Evolutionary conservation across 768 basidiomycete genomes (phyloP).

Genomic region (Tubosaeta sp.): DNA sequence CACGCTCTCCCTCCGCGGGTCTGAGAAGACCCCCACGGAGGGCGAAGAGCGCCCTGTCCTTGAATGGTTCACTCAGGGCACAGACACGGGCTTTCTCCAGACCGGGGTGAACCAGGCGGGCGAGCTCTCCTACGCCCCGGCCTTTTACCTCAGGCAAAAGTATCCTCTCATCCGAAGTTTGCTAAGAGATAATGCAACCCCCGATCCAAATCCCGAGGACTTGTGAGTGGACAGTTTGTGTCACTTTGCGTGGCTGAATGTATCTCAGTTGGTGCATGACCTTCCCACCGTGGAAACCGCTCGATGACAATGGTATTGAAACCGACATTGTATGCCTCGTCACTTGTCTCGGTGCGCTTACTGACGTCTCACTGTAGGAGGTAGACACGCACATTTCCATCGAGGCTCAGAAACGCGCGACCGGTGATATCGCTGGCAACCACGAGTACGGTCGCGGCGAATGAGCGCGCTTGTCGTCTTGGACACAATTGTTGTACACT

Average conservation of each 20-base stretch:
- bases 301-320: conserved; percentile 8
- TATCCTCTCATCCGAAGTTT: conserved; percentile 5
- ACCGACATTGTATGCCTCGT: background rate
- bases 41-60: background rate
- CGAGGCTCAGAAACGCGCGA: background rate
- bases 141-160: conserved; percentile 10
- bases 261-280: conserved; percentile 10
- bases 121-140: conserved; percentile 3
- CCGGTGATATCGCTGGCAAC: conserved; percentile 1
- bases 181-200: conserved; percentile 8
- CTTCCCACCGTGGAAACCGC: conserved; percentile 10
- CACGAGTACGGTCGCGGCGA: background rate
- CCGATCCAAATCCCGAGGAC: conserved; percentile 7
- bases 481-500: background rate
- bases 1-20: conserved; percentile 8
- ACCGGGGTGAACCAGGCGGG: conserved; percentile 1
- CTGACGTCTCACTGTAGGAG: background rate
- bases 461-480: background rate
- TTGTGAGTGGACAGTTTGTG: conserved; percentile 5
- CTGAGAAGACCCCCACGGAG: background rate
- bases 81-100: background rate
- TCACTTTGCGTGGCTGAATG: background rate
- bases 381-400: background rate
- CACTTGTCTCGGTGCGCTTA: background rate
- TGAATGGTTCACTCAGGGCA: conserved; percentile 7